phyloP scores from a whole-genome alignment of 1,284 basidiomycete genomes.

The Ceratobasidium sp. region DNA sequence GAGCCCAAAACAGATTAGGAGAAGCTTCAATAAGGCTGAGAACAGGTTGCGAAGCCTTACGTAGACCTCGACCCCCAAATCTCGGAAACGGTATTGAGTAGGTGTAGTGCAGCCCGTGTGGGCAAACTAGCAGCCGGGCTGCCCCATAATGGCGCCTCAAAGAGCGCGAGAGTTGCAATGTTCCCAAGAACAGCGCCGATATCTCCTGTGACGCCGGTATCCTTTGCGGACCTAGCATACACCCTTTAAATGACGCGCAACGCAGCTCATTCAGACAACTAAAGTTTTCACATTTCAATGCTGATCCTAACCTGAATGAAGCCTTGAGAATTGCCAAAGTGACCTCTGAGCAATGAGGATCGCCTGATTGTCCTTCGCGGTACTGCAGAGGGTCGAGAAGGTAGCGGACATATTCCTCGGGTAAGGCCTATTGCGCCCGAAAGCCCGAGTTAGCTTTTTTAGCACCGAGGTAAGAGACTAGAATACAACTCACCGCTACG shows the following conservation, averaged over 20 bases:
- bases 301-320: slow-evolving; percentile 39
- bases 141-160: slow-evolving; percentile 22
- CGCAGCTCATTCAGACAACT: not conserved
- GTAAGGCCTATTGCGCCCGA: slow-evolving; percentile 25
- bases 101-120: slow-evolving; percentile 17
- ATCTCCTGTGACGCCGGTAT: slow-evolving; percentile 14
- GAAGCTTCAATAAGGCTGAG: slow-evolving; percentile 8
- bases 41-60: slow-evolving; percentile 36
- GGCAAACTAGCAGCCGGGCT: slow-evolving; percentile 12
- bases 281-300: slow-evolving; percentile 16
- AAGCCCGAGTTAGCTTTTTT: not conserved
- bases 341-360: not conserved
- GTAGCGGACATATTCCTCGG: slow-evolving; percentile 40
- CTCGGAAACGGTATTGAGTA: slow-evolving; percentile 31
- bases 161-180: slow-evolving; percentile 14
- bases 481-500: not conserved
- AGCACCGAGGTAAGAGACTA: not conserved
- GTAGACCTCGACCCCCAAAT: slow-evolving; percentile 29
- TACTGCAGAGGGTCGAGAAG: slow-evolving; percentile 32
- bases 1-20: slow-evolving; percentile 9
- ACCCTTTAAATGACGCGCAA: slow-evolving; percentile 21
- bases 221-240: slow-evolving; percentile 38
- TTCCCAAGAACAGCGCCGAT: slow-evolving; percentile 29
- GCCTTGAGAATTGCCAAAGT: slow-evolving; percentile 14
- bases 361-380: not conserved